A percentile compares a stretch with the other conserved stretches of the same genome.
Conservation (phyloP, 2,329 filamentous ascomycete genomes). For the Pyrenochaeta sp. region DNA sequence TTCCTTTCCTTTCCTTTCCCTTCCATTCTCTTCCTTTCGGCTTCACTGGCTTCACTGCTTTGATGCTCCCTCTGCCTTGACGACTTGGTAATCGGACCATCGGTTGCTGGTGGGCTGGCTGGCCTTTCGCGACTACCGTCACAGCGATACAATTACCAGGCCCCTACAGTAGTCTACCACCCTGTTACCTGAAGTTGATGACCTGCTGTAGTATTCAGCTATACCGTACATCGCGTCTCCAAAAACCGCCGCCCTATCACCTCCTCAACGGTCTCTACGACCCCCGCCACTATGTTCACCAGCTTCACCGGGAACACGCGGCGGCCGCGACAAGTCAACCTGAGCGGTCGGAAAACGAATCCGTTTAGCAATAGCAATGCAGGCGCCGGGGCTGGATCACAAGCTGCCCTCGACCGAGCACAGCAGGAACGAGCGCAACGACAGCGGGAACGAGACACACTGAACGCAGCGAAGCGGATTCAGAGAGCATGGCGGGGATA, state of each 20-base stretch:
- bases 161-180: neutral
- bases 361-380: slow-evolving; percentile 67
- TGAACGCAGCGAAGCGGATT: slow-evolving; percentile 76
- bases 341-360: slow-evolving; percentile 83
- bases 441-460: slow-evolving; percentile 79
- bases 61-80: neutral
- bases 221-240: neutral
- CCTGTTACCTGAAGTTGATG: neutral
- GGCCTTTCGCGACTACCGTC: neutral
- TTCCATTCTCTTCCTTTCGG: too few relatives aligned
- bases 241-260: too few relatives aligned
- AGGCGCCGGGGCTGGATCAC: slow-evolving; percentile 69
- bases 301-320: slow-evolving; percentile 90
- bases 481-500: slow-evolving; percentile 87
- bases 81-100: neutral
- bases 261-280: neutral
- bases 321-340: slow-evolving; percentile 89
- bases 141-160: neutral
- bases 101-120: neutral
- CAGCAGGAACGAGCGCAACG: slow-evolving; percentile 84
- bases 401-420: slow-evolving; percentile 82
- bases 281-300: slow-evolving; percentile 74
- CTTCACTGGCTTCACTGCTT: neutral
- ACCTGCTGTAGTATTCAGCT: neutral
- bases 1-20: too few relatives aligned